phyloP scores from a whole-genome alignment of 2,329 filamentous ascomycete genomes.

The Pseudogymnoascus sp. region DNA sequence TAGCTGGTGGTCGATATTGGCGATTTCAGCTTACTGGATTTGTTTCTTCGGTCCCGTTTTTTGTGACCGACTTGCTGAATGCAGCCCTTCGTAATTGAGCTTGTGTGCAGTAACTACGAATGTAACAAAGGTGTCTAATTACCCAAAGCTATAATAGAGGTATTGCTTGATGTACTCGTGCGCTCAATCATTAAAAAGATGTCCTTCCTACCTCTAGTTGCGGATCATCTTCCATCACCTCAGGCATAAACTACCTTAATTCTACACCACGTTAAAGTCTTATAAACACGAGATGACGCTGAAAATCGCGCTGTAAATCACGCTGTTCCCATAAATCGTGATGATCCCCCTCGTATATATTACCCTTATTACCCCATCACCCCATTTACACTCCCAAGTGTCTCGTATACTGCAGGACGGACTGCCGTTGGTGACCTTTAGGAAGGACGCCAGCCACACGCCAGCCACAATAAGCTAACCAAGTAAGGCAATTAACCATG shows the following conservation, averaged over 20 bases:
- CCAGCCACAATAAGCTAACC: background rate
- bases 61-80: too few species aligned
- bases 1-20: background rate
- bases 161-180: background rate
- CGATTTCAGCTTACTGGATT: background rate
- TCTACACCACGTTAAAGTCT: background rate
- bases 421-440: background rate
- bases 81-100: too few species aligned
- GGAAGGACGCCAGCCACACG: background rate
- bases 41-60: too few species aligned
- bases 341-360: constrained; percentile 6
- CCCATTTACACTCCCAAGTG: background rate
- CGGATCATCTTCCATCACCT: background rate
- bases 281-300: background rate
- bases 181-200: background rate
- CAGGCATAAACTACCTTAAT: background rate
- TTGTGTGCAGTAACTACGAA: background rate
- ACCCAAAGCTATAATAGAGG: background rate
- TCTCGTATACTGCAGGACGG: background rate
- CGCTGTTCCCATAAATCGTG: background rate
- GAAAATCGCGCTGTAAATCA: background rate
- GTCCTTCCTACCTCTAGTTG: background rate
- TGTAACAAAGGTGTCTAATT: background rate
- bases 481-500: background rate
- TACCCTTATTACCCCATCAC: background rate